Evolutionary conservation across 2,329 filamentous ascomycete species (phyloP), one percentile per base, ranked within the genome.

Genomic region (Sphaerostilbella broomeana): DNA sequence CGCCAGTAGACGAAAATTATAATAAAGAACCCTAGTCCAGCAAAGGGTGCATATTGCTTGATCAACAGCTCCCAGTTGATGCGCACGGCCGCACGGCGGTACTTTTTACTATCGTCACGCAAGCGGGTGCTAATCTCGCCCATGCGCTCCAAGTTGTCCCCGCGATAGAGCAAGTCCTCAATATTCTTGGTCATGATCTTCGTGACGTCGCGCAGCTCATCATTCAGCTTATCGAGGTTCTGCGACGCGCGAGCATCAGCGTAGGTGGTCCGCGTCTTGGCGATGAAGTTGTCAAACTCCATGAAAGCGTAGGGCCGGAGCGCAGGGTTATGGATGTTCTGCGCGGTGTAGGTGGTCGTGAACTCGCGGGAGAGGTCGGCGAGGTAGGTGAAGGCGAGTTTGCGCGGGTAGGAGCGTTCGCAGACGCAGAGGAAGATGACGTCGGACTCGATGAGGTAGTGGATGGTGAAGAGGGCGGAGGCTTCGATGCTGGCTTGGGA

Each of bases 121-220:
- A 98, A 65, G 46, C 90, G 72, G 41, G 79, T 84, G 54, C 85
- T 94, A 58, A 95, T 84, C 68, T 97, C 90, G 46, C 92, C 90
- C 92, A 98, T 98, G 55, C 88, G 78, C 67, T 98, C 92, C 51
- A 98, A 67, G 55, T 82, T 92, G 61, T 98, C 92, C 19, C 92
- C 92, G 46, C 94, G 74, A 61, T 98, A 98, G 38, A 98, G 70
- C 57, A 98, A 68, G 62, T 98, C 92, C 71, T 98, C 92, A 52
- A 98, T 97, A 63, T 98, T 98, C 77, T 97, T 97, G 40, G 89
- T 97, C 94, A 98, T 98, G 58, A 98, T 89, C 68, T 95, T 89
- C 1, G 92, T 97, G 40, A 98, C 94, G 64, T 97, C 92, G 61
- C 89, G 84, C 50, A 98, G 77, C 73, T 98, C 94, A 58, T 95